Percentiles rank a stretch among this genome's conserved stretches.
Conservation (phyloP, 768 basidiomycete genomes). For the Boletus vermiculosoides region DNA sequence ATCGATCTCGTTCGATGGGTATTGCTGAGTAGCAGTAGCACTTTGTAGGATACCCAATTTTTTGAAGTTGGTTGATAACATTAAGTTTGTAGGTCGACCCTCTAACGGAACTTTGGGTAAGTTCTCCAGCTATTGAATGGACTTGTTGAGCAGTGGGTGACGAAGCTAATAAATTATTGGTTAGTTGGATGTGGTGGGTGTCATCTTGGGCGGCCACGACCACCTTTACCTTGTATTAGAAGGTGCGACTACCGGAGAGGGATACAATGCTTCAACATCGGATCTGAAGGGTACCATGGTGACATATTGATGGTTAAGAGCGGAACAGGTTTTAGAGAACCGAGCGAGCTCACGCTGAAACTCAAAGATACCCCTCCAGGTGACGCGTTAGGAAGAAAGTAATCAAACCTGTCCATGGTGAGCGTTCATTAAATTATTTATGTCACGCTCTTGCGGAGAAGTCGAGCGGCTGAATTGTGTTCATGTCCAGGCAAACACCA, state of each 20-base stretch:
- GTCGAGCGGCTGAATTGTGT: neutral
- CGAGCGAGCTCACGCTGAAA: constrained; percentile 73
- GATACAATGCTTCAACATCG: constrained; percentile 57
- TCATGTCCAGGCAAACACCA: constrained; percentile 60
- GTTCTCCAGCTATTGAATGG: too few relatives aligned
- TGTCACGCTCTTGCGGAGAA: neutral
- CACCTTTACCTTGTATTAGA: constrained; percentile 78
- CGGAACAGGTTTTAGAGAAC: constrained; percentile 84
- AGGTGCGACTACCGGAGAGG: constrained; percentile 64
- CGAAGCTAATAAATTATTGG: too few relatives aligned
- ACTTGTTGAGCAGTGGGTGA: too few relatives aligned
- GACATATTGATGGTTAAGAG: constrained; percentile 79
- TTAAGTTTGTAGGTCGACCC: constrained; percentile 57
- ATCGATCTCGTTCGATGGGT: neutral
- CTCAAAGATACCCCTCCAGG: constrained; percentile 57
- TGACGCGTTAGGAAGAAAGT: constrained; percentile 58
- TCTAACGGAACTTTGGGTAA: too few relatives aligned
- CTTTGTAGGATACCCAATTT: constrained; percentile 57
- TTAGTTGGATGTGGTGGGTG: constrained; percentile 61
- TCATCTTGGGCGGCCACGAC: constrained; percentile 86
- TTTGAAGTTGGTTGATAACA: constrained; percentile 65
- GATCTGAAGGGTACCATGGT: constrained; percentile 67
- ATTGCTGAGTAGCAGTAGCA: neutral
- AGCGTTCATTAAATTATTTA: constrained; percentile 9
- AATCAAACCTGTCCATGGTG: constrained; percentile 62